phyloP scores from a whole-genome alignment of 192 early-diverging fungal species.

The Podila epigama region DNA sequence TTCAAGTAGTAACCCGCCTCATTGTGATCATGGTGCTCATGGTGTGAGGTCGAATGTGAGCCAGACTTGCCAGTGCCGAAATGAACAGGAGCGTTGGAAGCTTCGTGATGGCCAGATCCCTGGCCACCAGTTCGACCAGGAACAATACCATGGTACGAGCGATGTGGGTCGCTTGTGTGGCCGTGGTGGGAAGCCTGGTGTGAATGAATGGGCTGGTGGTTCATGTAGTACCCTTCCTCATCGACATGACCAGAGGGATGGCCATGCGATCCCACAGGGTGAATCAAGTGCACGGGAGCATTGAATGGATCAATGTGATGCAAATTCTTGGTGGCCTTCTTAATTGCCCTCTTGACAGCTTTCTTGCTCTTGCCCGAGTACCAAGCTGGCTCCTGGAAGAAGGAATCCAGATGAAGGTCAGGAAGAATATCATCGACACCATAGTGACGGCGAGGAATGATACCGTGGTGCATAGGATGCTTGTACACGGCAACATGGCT shows the following conservation, averaged over 20 bases:
- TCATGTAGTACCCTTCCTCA: neutral
- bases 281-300: neutral
- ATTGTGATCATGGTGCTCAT: neutral
- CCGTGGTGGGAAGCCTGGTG: too few species aligned
- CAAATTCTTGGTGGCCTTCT: neutral
- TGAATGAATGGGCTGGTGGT: neutral
- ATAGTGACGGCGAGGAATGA: neutral
- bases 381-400: neutral
- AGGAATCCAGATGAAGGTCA: neutral
- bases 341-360: neutral
- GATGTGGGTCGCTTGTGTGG: neutral
- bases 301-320: neutral
- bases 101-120: too few species aligned
- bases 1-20: neutral
- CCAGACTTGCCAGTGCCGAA: neutral
- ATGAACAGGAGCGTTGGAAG: neutral
- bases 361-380: neutral
- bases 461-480: neutral
- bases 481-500: neutral
- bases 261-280: neutral
- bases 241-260: neutral
- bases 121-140: too few species aligned
- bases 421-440: neutral
- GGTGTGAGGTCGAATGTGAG: neutral
- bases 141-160: too few species aligned